Evolutionary conservation across 257 asterid genomes (phyloP), one percentile per base, ranked within the genome.

Genomic region (Ballota nigra): DNA sequence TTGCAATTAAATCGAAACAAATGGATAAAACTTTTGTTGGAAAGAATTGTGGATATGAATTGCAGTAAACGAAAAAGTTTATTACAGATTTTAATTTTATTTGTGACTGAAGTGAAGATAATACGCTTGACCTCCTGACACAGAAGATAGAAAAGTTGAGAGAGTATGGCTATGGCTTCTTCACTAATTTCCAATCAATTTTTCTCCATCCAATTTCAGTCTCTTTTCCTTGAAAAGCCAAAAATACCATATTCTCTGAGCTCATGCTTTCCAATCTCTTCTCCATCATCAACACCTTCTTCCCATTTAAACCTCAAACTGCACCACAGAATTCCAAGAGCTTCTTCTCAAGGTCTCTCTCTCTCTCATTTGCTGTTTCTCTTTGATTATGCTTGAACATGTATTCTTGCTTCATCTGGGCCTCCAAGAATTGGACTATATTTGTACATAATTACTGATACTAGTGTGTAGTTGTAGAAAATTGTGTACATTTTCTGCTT

Each of bases 321-420:
- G 38, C 68, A 77, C 33, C 73, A 31, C 71, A 36, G 68, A 36
- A 53, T 63, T 64, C 68, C 81, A 62, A 76, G 78, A 78, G 90
- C 87, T 75, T 64, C 86, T 58, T 74, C 89, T 77, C 77, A 79
- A 76, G 97, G 91, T 86, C 53, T 8, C 75, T 76, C 61, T 68
- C 51, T 52, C 51, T 66, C 56, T 71, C 62, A 49, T 8, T 6
- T 19, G 26, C 16, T 52, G 58, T 16, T 15, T 56, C 29, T 47
- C 16, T 67, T 38, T 60, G 2, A 16, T 8, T 66, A 28, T 43
- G 3, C 20, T 41, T n/a, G 57, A 0, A 6, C 19, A 36, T 11
- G 28, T 29, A 29, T 24, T 23, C 56, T 1, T 38, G 20, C 68
- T 8, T 69, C 73, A 19, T 36, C 61, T 65, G 78, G 74, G 71